phyloP scores from a whole-genome alignment of 306 rosid species.

The Fragaria nilgerrensis region DNA sequence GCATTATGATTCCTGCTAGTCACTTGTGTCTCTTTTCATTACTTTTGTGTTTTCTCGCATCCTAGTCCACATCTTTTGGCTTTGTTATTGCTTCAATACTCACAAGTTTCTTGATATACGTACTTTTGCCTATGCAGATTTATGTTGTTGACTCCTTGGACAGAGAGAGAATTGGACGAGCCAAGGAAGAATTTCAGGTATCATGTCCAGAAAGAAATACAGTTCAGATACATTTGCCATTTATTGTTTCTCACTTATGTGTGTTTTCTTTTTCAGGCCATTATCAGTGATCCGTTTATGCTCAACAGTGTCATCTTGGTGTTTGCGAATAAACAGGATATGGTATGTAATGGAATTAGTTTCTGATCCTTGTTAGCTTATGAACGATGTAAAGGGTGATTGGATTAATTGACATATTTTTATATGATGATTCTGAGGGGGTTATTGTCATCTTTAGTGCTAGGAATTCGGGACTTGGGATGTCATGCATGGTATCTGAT shows the following conservation, averaged over 20 bases:
- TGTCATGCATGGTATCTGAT: neutral
- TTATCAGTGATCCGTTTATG: slow-evolving; percentile 95
- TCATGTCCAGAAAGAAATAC: slow-evolving; percentile 21
- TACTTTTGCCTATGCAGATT: slow-evolving; percentile 50
- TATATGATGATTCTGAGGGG: neutral
- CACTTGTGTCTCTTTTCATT: neutral
- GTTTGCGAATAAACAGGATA: slow-evolving; percentile 94
- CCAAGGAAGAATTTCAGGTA: slow-evolving; percentile 95
- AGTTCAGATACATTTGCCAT: slow-evolving; percentile 13
- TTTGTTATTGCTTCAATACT: neutral
- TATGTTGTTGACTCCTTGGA: slow-evolving; percentile 94
- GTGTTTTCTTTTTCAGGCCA: slow-evolving; percentile 57
- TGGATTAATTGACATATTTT: neutral
- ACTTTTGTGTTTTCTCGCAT: neutral
- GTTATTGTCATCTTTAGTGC: neutral
- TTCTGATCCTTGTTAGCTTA: slow-evolving; percentile 19
- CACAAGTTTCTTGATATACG: neutral
- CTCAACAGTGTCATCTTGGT: slow-evolving; percentile 92
- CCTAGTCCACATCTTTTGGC: neutral
- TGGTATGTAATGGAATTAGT: slow-evolving; percentile 56
- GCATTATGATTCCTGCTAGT: neutral
- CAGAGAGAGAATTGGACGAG: slow-evolving; percentile 85
- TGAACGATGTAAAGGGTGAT: neutral
- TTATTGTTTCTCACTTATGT: slow-evolving; percentile 25
- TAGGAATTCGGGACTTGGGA: neutral